A percentile compares a stretch with the other conserved stretches of the same genome.
phyloP scores from a whole-genome alignment of 441 rosid species.

The Aleurites moluccanus region DNA sequence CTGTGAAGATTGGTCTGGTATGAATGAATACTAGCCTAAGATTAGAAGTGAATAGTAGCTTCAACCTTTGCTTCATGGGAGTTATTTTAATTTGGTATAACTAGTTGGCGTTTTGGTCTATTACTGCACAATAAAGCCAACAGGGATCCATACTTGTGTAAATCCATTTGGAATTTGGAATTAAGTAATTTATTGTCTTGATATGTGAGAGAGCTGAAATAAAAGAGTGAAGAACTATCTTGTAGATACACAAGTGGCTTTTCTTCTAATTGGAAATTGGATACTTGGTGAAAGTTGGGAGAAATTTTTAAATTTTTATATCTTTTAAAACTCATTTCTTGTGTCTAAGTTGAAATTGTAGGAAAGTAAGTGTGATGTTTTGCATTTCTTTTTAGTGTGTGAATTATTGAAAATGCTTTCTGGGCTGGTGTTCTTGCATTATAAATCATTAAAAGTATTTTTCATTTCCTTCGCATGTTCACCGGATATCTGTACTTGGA shows the following conservation, averaged over 20 bases:
- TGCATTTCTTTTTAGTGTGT: not conserved
- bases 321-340: not conserved
- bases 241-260: not conserved
- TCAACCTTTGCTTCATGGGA: not conserved
- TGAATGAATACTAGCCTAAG: too few relatives aligned
- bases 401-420: not conserved
- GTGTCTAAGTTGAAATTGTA: not conserved
- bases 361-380: not conserved
- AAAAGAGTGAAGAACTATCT: not conserved
- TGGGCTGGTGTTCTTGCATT: not conserved
- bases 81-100: not conserved
- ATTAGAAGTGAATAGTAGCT: not conserved
- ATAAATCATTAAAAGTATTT: not conserved
- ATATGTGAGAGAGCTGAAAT: not conserved
- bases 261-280: not conserved
- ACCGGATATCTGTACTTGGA: not conserved
- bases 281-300: not conserved
- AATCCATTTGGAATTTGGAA: not conserved
- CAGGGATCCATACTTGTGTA: not conserved
- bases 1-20: not conserved
- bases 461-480: not conserved
- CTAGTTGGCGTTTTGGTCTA: not conserved
- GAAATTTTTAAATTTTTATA: not conserved
- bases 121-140: not conserved
- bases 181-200: not conserved